These are phyloP conservation scores for Fusarium sterilihyphosum DNA, from an alignment of 2,329 filamentous ascomycete species.

Conservation along the genomic window DNA sequence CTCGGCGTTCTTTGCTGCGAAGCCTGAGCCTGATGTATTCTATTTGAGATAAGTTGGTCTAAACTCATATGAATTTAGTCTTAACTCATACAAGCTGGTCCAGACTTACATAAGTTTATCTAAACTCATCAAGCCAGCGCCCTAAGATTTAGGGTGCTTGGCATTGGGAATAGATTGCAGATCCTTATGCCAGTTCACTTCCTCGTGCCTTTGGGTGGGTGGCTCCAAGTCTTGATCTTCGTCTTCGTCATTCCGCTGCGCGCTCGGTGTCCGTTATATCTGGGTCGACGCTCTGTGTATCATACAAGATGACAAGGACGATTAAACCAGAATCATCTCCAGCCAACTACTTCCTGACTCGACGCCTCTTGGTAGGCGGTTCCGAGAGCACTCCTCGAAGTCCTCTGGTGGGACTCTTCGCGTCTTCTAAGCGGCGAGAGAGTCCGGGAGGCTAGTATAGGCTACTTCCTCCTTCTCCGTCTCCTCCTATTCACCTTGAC, in stretches of 20 bases:
- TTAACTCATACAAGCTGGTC: too few relatives aligned
- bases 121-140: not conserved
- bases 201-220: too few relatives aligned
- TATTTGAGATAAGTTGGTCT: not conserved
- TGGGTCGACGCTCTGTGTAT: constrained; percentile 25
- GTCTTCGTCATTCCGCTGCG: too few relatives aligned
- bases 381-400: too few relatives aligned
- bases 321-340: constrained; percentile 10
- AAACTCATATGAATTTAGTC: not conserved
- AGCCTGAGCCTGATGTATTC: constrained; percentile 3
- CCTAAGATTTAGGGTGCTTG: rapidly evolving
- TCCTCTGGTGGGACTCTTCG: not conserved
- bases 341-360: not conserved
- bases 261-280: constrained; percentile 6
- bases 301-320: constrained; percentile 6
- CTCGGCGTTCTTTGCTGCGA: not conserved
- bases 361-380: not conserved
- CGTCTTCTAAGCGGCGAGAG: not conserved
- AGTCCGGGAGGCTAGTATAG: rapidly evolving
- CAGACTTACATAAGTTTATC: not conserved
- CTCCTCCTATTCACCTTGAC: not conserved
- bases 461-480: not conserved
- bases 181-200: too few relatives aligned
- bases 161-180: not conserved
- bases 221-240: too few relatives aligned